These are phyloP conservation scores for Lachnellula subtilissima DNA, from an alignment of 2,329 filamentous ascomycete species.

Conservation along the genomic window DNA sequence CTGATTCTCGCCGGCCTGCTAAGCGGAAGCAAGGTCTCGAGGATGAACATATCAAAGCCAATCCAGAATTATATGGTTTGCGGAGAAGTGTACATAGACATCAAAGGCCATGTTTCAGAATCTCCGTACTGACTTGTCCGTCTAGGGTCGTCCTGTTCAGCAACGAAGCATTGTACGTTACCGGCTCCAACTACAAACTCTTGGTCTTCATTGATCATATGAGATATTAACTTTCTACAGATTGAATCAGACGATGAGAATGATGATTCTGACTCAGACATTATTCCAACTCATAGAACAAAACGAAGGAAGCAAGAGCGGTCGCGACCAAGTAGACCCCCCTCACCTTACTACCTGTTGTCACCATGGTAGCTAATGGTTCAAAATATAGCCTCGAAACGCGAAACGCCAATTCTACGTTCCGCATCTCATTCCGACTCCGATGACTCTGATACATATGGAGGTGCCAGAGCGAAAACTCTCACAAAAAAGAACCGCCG, in stretches of 20 bases:
- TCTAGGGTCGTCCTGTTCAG: slow-evolving; percentile 51
- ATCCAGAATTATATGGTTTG: slow-evolving; percentile 91
- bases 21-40: slow-evolving; percentile 70
- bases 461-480: slow-evolving; percentile 65
- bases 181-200: neutral
- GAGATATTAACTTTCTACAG: slow-evolving; percentile 33
- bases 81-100: slow-evolving; percentile 72
- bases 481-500: slow-evolving; percentile 74
- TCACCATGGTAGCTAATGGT: slow-evolving; percentile 10
- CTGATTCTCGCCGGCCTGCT: slow-evolving; percentile 60
- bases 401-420: slow-evolving; percentile 50
- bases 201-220: slow-evolving; percentile 8
- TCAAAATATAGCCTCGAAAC: slow-evolving; percentile 50
- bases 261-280: slow-evolving; percentile 71
- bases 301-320: slow-evolving; percentile 67
- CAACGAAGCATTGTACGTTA: slow-evolving; percentile 48
- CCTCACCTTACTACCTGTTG: slow-evolving; percentile 7
- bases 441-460: slow-evolving; percentile 69
- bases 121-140: slow-evolving; percentile 18
- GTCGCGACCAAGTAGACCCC: slow-evolving; percentile 56
- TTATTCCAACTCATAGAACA: slow-evolving; percentile 50
- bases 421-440: slow-evolving; percentile 62
- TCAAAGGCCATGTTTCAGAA: slow-evolving; percentile 30
- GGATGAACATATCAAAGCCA: slow-evolving; percentile 80
- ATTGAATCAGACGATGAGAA: slow-evolving; percentile 51